Base-by-base conservation (phyloP, 345 rosid species). In the Citrus australasica region DNA sequence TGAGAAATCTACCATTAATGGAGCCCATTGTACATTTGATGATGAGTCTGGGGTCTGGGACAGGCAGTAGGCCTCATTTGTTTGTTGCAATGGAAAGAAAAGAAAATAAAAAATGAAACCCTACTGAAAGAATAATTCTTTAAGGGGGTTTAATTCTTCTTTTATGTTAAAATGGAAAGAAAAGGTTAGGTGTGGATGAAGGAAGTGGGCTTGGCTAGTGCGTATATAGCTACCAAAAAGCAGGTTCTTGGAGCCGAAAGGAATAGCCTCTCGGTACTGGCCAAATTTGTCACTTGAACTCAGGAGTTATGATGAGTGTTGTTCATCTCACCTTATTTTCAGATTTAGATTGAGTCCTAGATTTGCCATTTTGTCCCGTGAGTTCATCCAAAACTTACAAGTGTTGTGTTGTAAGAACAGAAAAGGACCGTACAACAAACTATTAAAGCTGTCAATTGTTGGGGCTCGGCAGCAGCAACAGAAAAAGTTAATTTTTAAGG, bases 21-120 rank as follows among this genome's bases (percentile, higher is more conserved):
- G 81, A 82, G 62, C 79, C 78, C 85, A 79, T 67, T 67, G 78
- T 76, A 58, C 73, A 69, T 30, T 77, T 78, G 73, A 85, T 67
- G 81, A 77, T 72, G 77, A 53, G 58, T 53, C 58, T 17, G 21
- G 6, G n/a, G 14, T 17, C 58, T 46, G 33, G 77, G 42, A 76
- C 77, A 71, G 67, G 72, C 81, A 46, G 5, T 13, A 55, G 75
- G 67, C 81, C 67, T 79, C 22, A 53, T 4, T 53, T 56, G 30
- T 7, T 11, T 76, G 63, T 38, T 65, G 74, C 78, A 79, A 71
- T 33, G 24, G 30, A 80, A 10, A 33, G 22, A 55, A 46, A 46
- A 13, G 2, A 46, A 37, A 37, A 37, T 33, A 40, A 46, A 46
- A 46, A 46, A 46, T 46, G 51, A 46, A 63, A 76, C 77, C 77